Percentiles rank a stretch among this genome's conserved stretches.
Evolutionary conservation across 116 monocot species (phyloP).

Genomic region (Iris pallida): DNA sequence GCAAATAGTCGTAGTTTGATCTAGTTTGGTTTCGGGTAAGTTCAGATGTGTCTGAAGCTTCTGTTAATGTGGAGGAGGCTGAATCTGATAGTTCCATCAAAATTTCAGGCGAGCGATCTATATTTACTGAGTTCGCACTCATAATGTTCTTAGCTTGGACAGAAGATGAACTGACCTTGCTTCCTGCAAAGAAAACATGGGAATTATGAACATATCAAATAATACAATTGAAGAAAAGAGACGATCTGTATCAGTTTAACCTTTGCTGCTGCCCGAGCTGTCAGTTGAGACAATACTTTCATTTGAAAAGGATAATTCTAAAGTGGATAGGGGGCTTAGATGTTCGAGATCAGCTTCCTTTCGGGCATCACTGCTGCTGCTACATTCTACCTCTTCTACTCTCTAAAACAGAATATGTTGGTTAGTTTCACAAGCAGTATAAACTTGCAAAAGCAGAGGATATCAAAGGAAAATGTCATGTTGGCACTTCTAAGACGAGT

Average conservation of each 20-base stretch:
- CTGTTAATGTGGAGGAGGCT: conserved; percentile 38
- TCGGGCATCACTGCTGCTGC: conserved; percentile 24
- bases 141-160: conserved; percentile 26
- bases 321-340: conserved; percentile 55
- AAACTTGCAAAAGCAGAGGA: too few species aligned
- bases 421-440: too few species aligned
- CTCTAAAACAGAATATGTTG: conserved; percentile 21
- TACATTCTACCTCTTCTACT: conserved; percentile 20
- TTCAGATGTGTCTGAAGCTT: not conserved
- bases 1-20: conserved; percentile 15
- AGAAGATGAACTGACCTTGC: conserved; percentile 21
- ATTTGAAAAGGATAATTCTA: conserved; percentile 53
- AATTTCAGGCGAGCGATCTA: conserved; percentile 9
- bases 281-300: conserved; percentile 54
- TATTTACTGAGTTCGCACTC: not conserved
- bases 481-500: too few species aligned
- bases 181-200: conserved; percentile 18
- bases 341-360: conserved; percentile 27
- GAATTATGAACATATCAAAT: too few species aligned
- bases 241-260: too few species aligned
- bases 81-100: conserved; percentile 48
- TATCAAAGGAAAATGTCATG: too few species aligned
- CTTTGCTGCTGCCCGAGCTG: conserved; percentile 33
- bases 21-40: not conserved
- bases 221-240: too few species aligned